A percentile compares a stretch with the other conserved stretches of the same genome.
Evolutionary conservation across 164 flowering plant species (phyloP).

Genomic region (Vitis amurensis): DNA sequence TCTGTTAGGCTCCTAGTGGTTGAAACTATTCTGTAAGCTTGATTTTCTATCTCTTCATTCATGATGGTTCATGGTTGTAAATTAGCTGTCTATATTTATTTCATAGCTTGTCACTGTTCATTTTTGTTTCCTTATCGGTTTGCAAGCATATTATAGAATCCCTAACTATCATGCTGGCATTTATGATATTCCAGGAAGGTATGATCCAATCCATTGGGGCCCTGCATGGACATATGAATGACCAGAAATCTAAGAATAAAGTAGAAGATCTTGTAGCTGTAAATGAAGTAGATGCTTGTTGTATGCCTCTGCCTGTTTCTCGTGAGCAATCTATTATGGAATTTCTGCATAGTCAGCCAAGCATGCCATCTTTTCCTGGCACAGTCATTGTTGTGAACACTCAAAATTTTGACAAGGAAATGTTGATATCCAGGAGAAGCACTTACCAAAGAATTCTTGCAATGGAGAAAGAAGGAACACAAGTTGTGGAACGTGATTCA

Average conservation of each 20-base stretch:
- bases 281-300: conserved; percentile 21
- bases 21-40: background rate
- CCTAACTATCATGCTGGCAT: conserved; percentile 5
- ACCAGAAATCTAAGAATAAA: conserved; percentile 34
- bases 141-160: background rate
- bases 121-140: conserved; percentile 1
- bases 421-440: conserved; percentile 85
- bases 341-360: conserved; percentile 20
- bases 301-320: conserved; percentile 27
- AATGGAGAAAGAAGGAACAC: conserved; percentile 78
- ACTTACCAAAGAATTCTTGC: conserved; percentile 83
- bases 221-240: conserved; percentile 16
- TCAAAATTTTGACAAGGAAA: conserved; percentile 61
- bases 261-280: conserved; percentile 11
- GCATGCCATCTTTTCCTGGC: conserved; percentile 35
- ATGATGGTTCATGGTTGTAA: background rate
- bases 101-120: background rate
- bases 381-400: conserved; percentile 72
- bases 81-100: conserved; percentile 1
- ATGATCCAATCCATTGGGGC: conserved; percentile 18
- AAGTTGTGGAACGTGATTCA: conserved; percentile 87
- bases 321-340: conserved; percentile 12
- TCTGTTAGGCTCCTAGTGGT: background rate
- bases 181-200: conserved; percentile 34
- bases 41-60: background rate